Evolutionary conservation across 352 stramenopile genomes (phyloP), one percentile per base, ranked within the genome.

Genomic region (Globisporangium nagaii): DNA sequence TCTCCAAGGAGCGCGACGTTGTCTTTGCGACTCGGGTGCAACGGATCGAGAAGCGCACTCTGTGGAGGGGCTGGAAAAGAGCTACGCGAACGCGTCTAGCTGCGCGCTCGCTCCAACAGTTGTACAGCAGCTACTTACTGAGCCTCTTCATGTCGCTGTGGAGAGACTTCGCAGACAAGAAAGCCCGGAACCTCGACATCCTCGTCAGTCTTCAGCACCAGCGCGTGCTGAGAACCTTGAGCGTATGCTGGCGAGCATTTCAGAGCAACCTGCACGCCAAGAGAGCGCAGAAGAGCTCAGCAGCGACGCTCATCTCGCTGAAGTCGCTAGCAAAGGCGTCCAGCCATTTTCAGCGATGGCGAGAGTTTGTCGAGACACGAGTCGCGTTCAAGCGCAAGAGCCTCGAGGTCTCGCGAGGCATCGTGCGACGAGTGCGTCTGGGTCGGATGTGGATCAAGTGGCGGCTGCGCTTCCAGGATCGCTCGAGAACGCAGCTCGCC

Each of bases 11-110:
- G 4, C 20, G 22, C 1, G 47, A 61, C 17, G 17, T 12, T 19
- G n/a, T 13, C 10, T 19, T 20, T 0, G 15, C 6, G 11, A 22
- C 7, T 10, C 19, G 22, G 1, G 13, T 62, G n/a, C 36, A 36
- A 7, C 27, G 20, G 13, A 36, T 49, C 2, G 15, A 35, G 39
- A 40, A 48, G 47, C 36, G 46, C 3, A 7, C 2, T 4, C 11
- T 43, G 24, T 62, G 55, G 55, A 25, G 20, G 1, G 2, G 10
- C 36, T 62, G 55, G 55, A 27, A 36, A 0, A 48, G n/a, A 19
- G 30, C 28, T 27, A 56, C 39, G 12, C 45, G n/a, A 20, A n/a
- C 30, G 20, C 39, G 20, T 24, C 45, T 12, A 20, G 27, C 12
- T 1, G 6, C 24, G 6, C 34, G 20, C 5, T 13, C 10, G 22